Evolutionary conservation across 495 filamentous ascomycete species (phyloP), one percentile per base, ranked within the genome.

Genomic region (Penicillium canariense): DNA sequence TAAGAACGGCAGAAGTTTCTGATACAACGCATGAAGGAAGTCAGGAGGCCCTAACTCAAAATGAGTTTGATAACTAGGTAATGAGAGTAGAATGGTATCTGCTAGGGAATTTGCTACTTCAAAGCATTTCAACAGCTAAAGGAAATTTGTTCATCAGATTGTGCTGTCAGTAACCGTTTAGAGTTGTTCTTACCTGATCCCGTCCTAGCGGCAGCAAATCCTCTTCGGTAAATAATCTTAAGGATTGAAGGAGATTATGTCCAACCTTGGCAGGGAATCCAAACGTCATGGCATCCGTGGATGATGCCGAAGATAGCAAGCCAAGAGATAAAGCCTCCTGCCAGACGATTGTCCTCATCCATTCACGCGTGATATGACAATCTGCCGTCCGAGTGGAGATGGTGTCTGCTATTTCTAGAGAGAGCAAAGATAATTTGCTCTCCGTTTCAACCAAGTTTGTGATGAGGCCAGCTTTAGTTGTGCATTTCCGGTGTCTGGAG

Each of bases 271-370:
- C 79, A 1, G 87, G 87, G 56, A 84, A 89, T 30, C 78, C 78
- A 62, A 91, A 86, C 0, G 79, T 85, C 79, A 90, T 80, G n/a
- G 81, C 77, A 17, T 73, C 71, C 48, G 86, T 80, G 26, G 67
- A 57, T 1, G 80, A 77, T 3, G 68, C 62, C 3, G 80, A 81
- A 3, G 81, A 84, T 9, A 85, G 69, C 31, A 76, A 72, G 1
- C 78, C 76, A 35, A 78, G 72, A 12, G 75, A 67, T 14, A 77
- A 65, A 10, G 77, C 76, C n/a, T 91, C 66, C 56, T 90, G 87
- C 89, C 89, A 92, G 2, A 87, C 79, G 66, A 87, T 86, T 4
- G 84, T 87, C 55, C 87, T 82, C 45, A 92, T 81, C 89, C 89
- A 94, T 60, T 88, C 64, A 42, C 62, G 62, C 0, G 68, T 71